Evolutionary conservation across 1,284 basidiomycete species (phyloP), one percentile per base, ranked within the genome.

Genomic region (Sporisorium graminicola): DNA sequence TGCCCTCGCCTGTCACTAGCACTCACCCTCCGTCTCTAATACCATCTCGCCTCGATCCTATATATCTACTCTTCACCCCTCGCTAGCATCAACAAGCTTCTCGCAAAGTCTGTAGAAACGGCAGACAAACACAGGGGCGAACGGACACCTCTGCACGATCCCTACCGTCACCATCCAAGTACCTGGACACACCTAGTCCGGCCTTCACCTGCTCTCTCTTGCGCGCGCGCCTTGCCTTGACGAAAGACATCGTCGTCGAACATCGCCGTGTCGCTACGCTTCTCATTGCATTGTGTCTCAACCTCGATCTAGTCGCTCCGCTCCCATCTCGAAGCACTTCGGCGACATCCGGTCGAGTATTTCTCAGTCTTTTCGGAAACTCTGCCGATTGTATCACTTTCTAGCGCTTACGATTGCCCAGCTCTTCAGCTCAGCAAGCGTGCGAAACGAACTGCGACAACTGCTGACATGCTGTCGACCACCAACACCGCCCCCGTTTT

Each of bases 391-490:
- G n/a, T n/a, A n/a, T n/a, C 44, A 47, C 12, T 14, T 12, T 12
- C 44, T 27, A 13, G 22, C 43, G 13, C n/a, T 33, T 16, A 27
- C 46, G 27, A 18, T 47, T 6, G 46, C 47, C 12, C 27, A 18
- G 27, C 27, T 18, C 10, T 8, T 49, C 27, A n/a, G 47, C 16
- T 29, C 6, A 49, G 6, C 47, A 16, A 49, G 8, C 47, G 47
- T 49, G 27, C 27, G 27, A n/a, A 49, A 49, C 27, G 33, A 52
- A 24, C n/a, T 42, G 20, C n/a, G 14, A 14, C 46, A n/a, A 26
- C 14, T 9, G 24, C 42, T 42, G 35, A 29, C 59, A 73, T 73
- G 70, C 64, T 73, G 27, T 57, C 70, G 27, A 50, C 70, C 60
- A 56, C 65, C 61, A 67, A 52, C 47, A 56, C 70, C 22, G 46